A percentile compares a stretch with the other conserved stretches of the same genome.
These are phyloP conservation scores for Stramenopiles sp. DNA, from an alignment of 352 stramenopile species.

Conservation along the genomic window DNA sequence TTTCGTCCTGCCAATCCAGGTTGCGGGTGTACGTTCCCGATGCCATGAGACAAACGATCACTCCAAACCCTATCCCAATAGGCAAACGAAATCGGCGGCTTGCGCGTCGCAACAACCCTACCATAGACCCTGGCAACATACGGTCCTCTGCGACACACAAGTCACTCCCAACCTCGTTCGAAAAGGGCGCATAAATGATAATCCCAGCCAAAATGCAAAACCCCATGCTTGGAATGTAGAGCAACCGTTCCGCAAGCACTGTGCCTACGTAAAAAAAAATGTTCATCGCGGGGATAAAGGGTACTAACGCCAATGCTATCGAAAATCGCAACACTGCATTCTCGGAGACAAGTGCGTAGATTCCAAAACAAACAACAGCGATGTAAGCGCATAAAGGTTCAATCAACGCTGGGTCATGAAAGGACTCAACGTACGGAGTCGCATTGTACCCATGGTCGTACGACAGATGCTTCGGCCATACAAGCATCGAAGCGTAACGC, in stretches of 20 bases:
- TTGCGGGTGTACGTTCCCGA: slow-evolving; percentile 33
- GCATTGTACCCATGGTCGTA: slow-evolving; percentile 74
- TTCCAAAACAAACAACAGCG: not conserved
- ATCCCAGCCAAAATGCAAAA: slow-evolving; percentile 40
- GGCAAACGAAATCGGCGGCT: not conserved
- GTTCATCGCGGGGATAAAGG: slow-evolving; percentile 70
- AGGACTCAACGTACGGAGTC: slow-evolving; percentile 37
- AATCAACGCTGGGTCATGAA: slow-evolving; percentile 26
- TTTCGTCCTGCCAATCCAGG: slow-evolving; percentile 38
- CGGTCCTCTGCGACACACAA: slow-evolving; percentile 28
- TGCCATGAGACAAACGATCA: slow-evolving; percentile 2
- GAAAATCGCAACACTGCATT: not conserved
- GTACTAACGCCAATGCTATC: slow-evolving; percentile 42
- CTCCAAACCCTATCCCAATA: slow-evolving; percentile 8
- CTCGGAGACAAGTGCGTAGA: not conserved
- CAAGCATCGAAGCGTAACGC: slow-evolving; percentile 61
- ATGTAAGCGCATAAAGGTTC: not conserved
- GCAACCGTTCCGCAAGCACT: slow-evolving; percentile 58
- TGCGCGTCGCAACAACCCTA: slow-evolving; percentile 24
- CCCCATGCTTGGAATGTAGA: slow-evolving; percentile 67
- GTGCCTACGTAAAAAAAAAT: slow-evolving; percentile 66
- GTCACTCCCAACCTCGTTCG: slow-evolving; percentile 35
- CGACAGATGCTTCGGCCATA: slow-evolving; percentile 53
- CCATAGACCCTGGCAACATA: slow-evolving; percentile 17
- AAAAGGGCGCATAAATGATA: slow-evolving; percentile 22